phyloP scores from a whole-genome alignment of 176 grass and related monocot species.

The Hyparrhenia diplandra region DNA sequence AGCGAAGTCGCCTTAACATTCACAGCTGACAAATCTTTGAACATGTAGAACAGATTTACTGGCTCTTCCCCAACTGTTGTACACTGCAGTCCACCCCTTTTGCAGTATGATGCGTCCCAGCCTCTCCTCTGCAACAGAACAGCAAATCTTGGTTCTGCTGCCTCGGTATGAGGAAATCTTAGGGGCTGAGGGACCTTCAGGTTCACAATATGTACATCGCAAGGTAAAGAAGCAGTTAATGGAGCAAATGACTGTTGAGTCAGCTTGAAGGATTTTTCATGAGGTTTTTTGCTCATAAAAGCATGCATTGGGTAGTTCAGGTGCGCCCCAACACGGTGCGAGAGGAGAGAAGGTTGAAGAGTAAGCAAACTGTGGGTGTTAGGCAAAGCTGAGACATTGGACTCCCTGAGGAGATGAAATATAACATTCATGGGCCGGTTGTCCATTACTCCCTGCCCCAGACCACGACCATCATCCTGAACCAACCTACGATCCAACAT shows the following conservation, averaged over 20 bases:
- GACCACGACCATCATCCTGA: conserved; percentile 77
- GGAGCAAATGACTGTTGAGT: conserved; percentile 60
- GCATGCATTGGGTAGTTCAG: conserved; percentile 90
- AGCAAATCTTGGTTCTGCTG: conserved; percentile 52
- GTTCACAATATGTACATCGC: conserved; percentile 87
- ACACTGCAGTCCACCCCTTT: conserved; percentile 61
- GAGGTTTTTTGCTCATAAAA: conserved; percentile 61
- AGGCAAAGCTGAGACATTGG: conserved; percentile 76
- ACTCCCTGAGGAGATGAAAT: conserved; percentile 85
- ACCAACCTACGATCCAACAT: conserved; percentile 96
- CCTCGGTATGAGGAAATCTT: conserved; percentile 57
- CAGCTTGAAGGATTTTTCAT: conserved; percentile 43
- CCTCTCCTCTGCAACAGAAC: conserved; percentile 84
- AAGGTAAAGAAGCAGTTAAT: conserved; percentile 69
- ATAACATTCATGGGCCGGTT: conserved; percentile 75
- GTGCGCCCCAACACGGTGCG: conserved; percentile 62
- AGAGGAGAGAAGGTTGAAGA: conserved; percentile 89
- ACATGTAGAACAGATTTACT: conserved; percentile 94
- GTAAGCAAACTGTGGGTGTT: conserved; percentile 53
- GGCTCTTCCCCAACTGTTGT: conserved; percentile 61
- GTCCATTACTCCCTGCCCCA: conserved; percentile 96
- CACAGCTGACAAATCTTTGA: conserved; percentile 70
- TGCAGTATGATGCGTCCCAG: conserved; percentile 87
- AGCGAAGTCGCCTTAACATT: conserved; percentile 91
- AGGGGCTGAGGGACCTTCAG: conserved; percentile 88